Evolutionary conservation across 2,329 filamentous ascomycete genomes (phyloP), one percentile per base, ranked within the genome.

Genomic region (Chaetomium sp.): DNA sequence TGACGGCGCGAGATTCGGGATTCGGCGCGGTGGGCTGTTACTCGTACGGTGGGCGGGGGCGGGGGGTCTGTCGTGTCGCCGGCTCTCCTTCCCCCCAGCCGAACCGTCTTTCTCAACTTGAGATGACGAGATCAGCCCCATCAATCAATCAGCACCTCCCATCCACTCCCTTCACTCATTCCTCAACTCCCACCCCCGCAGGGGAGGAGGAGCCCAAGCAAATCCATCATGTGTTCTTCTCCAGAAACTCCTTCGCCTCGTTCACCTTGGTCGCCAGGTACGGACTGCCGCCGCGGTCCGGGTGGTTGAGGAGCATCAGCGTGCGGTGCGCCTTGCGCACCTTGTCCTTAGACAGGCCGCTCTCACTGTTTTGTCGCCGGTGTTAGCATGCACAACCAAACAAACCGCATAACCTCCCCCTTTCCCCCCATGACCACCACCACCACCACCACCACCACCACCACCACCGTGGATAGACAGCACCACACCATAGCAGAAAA

Each of bases 231-330:
- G 69, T 70, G 60, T 80, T 82, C 79, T 97, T 97, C 76, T 99
- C 95, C 70, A 99, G 77, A 68, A 98, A 87, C 77, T 98, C 94
- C 79, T 99, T 99, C 47, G 95, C 95, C 78, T 99, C 95, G 80
- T 99, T 99, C 76, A 99, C 90, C 79, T 99, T 99, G 61, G 93
- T 97, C 16, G 95, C 95, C 53, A 99, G 81, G 76, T 98, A 99
- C 8, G 95, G 95, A 75, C 93, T 97, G 47, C 95, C 95, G 70
- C 95, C 95, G 75, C 95, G 90, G 83, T 99, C 95, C 69, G 95
- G 95, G 78, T 99, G 95, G 83, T 99, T 99, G 70, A 97, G 83
- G 63, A 99, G 87, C 94, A 99, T 99, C 70, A 98, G 87, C 62
- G 89, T 92, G 69, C 95, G 90, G 80, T 99, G 95, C 72, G 93